Conservation (phyloP, 2,329 filamentous ascomycete species). For the Sporothrix curviconia region DNA sequence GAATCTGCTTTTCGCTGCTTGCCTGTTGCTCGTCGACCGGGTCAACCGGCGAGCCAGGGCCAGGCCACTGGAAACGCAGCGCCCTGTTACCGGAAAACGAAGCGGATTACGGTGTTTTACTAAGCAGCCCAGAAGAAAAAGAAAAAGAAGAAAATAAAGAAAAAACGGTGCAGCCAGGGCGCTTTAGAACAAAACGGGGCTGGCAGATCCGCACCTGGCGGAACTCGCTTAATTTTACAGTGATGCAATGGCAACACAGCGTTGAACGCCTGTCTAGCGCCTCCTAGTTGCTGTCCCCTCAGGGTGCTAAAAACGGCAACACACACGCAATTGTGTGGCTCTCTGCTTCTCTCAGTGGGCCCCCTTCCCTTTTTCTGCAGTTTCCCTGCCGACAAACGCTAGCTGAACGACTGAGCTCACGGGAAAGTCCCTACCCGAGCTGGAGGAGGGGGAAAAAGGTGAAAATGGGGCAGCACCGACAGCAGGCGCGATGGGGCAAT, state of each 20-base stretch:
- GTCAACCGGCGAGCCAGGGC: too few relatives aligned
- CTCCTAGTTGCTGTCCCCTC: not conserved
- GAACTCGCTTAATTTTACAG: too few relatives aligned
- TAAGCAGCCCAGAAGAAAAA: too few relatives aligned
- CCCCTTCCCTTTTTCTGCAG: not conserved
- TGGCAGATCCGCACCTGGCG: too few relatives aligned
- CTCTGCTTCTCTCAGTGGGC: not conserved
- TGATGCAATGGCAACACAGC: slow-evolving; percentile 3
- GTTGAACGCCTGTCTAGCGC: slow-evolving; percentile 11
- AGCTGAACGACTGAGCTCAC: not conserved
- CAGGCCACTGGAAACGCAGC: too few relatives aligned
- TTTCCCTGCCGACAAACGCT: not conserved
- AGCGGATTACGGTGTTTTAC: too few relatives aligned
- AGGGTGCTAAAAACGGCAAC: slow-evolving; percentile 13
- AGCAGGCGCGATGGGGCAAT: not conserved
- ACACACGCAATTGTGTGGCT: not conserved
- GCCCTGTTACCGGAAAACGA: too few relatives aligned
- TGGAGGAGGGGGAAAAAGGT: not conserved
- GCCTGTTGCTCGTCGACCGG: too few relatives aligned
- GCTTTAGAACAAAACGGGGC: too few relatives aligned
- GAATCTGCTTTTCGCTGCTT: too few relatives aligned
- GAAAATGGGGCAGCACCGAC: not conserved
- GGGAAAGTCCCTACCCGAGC: not conserved
- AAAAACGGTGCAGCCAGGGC: too few relatives aligned
- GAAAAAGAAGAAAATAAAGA: too few relatives aligned